phyloP scores from a whole-genome alignment of 2,329 filamentous ascomycete species.

The Monosporascus sp. region DNA sequence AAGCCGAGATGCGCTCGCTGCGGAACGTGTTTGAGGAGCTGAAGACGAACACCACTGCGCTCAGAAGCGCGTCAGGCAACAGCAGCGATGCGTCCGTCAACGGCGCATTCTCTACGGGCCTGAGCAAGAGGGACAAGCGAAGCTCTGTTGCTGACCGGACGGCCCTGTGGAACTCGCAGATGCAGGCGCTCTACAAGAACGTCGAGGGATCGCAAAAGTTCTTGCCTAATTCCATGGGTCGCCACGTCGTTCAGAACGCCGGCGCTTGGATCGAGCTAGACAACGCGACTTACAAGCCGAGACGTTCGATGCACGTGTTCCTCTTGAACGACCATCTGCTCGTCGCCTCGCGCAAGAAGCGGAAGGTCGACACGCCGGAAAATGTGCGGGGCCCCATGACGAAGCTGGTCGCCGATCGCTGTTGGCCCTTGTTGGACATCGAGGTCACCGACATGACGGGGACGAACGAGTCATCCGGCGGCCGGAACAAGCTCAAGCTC shows the following conservation, averaged over 20 bases:
- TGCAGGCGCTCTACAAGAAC: conserved; percentile 86
- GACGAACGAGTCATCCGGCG: conserved; percentile 51
- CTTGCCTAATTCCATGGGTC: conserved; percentile 80
- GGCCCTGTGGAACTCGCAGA: conserved; percentile 63
- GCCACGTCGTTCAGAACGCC: conserved; percentile 90
- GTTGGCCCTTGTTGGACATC: conserved; percentile 89
- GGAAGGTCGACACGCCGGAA: conserved; percentile 65
- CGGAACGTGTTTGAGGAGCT: conserved; percentile 89
- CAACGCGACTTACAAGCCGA: conserved; percentile 93
- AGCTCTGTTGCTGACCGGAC: conserved; percentile 76
- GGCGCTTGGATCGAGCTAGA: conserved; percentile 94
- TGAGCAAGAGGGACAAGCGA: conserved; percentile 73
- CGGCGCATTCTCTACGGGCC: conserved; percentile 45
- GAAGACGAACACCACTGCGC: conserved; percentile 67
- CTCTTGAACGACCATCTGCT: conserved; percentile 91
- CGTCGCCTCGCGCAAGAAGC: conserved; percentile 88
- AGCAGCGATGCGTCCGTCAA: conserved; percentile 41
- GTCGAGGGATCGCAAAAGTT: conserved; percentile 99
- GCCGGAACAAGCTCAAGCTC: conserved; percentile 62
- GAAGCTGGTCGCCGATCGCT: conserved; percentile 88
- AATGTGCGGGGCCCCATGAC: conserved; percentile 51
- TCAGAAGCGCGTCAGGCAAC: conserved; percentile 55
- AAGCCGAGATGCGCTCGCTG: conserved; percentile 89
- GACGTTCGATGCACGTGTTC: conserved; percentile 84
- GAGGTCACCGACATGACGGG: conserved; percentile 84